Evolutionary conservation across 441 rosid species (phyloP).

Genomic region (Kokia cookei): DNA sequence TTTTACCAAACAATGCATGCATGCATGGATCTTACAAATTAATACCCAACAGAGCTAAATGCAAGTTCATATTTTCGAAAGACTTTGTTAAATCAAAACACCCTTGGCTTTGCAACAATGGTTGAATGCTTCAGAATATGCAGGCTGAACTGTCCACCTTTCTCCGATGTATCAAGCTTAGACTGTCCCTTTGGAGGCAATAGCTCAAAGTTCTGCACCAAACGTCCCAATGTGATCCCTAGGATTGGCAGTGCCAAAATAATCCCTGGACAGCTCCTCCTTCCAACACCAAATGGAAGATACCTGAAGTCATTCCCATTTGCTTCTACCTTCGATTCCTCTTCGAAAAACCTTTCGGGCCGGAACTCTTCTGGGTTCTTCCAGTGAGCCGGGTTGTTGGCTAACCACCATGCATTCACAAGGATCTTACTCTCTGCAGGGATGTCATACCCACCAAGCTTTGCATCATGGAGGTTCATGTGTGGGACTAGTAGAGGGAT

Average conservation of each 20-base stretch:
- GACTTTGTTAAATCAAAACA: constrained; percentile 17
- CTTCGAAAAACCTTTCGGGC: constrained; percentile 92
- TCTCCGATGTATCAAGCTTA: constrained; percentile 73
- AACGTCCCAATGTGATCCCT: constrained; percentile 75
- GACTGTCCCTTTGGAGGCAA: constrained; percentile 86
- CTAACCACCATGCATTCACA: constrained; percentile 96
- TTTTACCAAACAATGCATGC: background rate
- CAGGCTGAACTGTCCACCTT: constrained; percentile 92
- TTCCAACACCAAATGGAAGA: constrained; percentile 94
- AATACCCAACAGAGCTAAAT: background rate
- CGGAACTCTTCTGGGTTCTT: constrained; percentile 84
- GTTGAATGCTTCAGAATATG: constrained; percentile 89
- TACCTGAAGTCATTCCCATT: constrained; percentile 89
- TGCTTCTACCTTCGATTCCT: constrained; percentile 88
- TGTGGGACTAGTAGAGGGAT: constrained; percentile 95
- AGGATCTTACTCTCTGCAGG: constrained; percentile 94
- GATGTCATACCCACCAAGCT: constrained; percentile 76
- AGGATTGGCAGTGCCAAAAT: constrained; percentile 88
- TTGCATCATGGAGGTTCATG: constrained; percentile 94
- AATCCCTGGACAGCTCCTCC: constrained; percentile 96
- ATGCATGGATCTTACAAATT: background rate
- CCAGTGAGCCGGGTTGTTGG: constrained; percentile 83
- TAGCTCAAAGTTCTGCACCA: constrained; percentile 94
- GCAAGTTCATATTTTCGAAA: background rate
- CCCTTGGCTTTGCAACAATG: constrained; percentile 75